Evolutionary conservation across 805 yeast species (phyloP).

Genomic region (Blastobotrys terrestris): DNA sequence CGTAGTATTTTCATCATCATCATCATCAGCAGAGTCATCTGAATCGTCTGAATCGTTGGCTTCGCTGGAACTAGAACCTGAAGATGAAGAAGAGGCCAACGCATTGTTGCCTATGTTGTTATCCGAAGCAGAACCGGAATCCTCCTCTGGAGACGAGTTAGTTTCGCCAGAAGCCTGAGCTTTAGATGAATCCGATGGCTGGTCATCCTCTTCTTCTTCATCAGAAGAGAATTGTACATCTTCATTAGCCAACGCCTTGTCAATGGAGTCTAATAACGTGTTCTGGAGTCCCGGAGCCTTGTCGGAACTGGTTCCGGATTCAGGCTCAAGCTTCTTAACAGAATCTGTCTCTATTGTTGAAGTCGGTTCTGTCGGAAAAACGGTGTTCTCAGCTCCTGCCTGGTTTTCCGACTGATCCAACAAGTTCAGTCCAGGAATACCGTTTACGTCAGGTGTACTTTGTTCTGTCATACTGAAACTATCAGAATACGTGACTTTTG

Average conservation of each 20-base stretch:
- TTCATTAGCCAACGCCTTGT: constrained; percentile 8
- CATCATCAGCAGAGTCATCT: constrained; percentile 16
- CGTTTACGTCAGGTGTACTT: too few relatives aligned
- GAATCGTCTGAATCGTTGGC: too few relatives aligned
- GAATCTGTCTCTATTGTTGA: too few relatives aligned
- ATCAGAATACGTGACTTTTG: too few relatives aligned
- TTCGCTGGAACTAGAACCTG: neutral
- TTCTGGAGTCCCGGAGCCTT: neutral
- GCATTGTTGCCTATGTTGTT: neutral
- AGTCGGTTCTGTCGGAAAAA: too few relatives aligned
- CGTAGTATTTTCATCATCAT: constrained; percentile 19
- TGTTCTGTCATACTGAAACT: too few relatives aligned
- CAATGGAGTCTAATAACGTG: constrained; percentile 3
- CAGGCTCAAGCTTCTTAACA: too few relatives aligned
- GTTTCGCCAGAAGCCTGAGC: neutral
- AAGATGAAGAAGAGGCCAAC: neutral
- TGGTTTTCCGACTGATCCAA: too few relatives aligned
- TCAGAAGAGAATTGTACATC: constrained; percentile 17
- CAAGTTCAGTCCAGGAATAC: too few relatives aligned
- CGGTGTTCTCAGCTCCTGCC: too few relatives aligned
- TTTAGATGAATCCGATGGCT: neutral
- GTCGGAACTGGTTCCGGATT: too few relatives aligned
- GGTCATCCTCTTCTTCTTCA: constrained; percentile 17
- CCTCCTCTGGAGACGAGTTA: neutral
- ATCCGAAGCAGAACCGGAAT: constrained; percentile 2